These are phyloP conservation scores for Sarcodon sp. DNA, from an alignment of 768 basidiomycete species.

Conservation along the genomic window DNA sequence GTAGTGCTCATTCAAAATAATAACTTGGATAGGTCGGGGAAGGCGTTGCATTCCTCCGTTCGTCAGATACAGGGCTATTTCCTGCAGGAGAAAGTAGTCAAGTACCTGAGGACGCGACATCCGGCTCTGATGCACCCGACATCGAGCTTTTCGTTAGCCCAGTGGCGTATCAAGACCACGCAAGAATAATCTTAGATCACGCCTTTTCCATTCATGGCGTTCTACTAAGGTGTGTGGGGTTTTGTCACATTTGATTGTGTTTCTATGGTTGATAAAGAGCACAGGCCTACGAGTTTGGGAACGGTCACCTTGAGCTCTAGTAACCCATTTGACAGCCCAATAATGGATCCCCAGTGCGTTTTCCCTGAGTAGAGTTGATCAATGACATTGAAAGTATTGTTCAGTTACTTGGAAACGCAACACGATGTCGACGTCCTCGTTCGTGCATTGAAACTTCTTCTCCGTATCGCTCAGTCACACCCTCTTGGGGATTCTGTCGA, in stretches of 20 bases:
- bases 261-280: constrained; percentile 9
- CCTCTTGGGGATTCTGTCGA: constrained; percentile 24
- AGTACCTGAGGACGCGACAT: constrained; percentile 16
- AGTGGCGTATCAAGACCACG: constrained; percentile 3
- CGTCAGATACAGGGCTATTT: constrained; percentile 33
- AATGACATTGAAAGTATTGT: background rate
- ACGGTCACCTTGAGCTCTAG: constrained; percentile 13
- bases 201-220: background rate
- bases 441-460: constrained; percentile 25
- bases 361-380: background rate
- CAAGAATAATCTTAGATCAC: background rate
- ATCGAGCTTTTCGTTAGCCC: constrained; percentile 17
- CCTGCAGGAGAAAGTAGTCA: constrained; percentile 9
- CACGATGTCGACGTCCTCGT: constrained; percentile 11
- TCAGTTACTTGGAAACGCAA: constrained; percentile 7
- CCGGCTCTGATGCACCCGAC: constrained; percentile 20
- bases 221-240: background rate
- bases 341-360: constrained; percentile 15
- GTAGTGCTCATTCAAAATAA: background rate
- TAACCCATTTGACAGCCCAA: constrained; percentile 13
- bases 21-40: constrained; percentile 20
- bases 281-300: constrained; percentile 32
- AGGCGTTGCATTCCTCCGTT: constrained; percentile 39
- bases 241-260: constrained; percentile 1
- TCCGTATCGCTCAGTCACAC: constrained; percentile 22